Evolutionary conservation across 306 rosid genomes (phyloP).

Genomic region (Amphicarpaea edgeworthii): DNA sequence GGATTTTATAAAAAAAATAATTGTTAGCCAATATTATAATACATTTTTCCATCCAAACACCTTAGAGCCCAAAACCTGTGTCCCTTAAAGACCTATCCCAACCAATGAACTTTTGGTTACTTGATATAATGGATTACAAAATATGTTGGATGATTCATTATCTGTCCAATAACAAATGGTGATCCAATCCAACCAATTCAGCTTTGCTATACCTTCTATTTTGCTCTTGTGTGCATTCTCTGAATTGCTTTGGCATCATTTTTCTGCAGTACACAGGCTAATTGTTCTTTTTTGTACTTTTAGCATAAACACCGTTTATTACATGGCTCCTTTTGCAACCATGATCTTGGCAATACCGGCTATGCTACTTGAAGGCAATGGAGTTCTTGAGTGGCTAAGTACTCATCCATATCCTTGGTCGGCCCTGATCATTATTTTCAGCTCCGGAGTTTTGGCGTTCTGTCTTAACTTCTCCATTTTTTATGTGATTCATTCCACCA

Average conservation of each 20-base stretch:
- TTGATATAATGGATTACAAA: background rate
- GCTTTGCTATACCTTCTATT: conserved; percentile 20
- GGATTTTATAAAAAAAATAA: conserved; percentile 21
- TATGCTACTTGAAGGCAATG: conserved; percentile 85
- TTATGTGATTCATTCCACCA: conserved; percentile 97
- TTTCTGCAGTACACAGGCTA: conserved; percentile 35
- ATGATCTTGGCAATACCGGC: conserved; percentile 96
- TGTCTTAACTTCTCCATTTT: conserved; percentile 97
- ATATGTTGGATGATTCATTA: background rate
- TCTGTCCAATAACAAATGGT: background rate
- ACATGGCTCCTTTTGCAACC: conserved; percentile 99
- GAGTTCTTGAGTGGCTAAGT: conserved; percentile 79
- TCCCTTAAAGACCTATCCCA: background rate
- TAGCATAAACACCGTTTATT: conserved; percentile 96
- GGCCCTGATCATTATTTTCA: conserved; percentile 74
- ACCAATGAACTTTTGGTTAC: background rate
- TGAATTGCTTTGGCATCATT: conserved; percentile 28
- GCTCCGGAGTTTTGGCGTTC: conserved; percentile 94
- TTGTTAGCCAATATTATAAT: background rate
- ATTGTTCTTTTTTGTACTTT: conserved; percentile 45
- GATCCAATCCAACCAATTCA: background rate
- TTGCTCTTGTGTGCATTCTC: conserved; percentile 26
- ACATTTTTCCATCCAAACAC: background rate
- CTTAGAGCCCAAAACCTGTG: background rate
- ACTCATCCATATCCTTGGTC: conserved; percentile 67